phyloP scores from a whole-genome alignment of 257 asterid species.

The Gentiana dahurica region DNA sequence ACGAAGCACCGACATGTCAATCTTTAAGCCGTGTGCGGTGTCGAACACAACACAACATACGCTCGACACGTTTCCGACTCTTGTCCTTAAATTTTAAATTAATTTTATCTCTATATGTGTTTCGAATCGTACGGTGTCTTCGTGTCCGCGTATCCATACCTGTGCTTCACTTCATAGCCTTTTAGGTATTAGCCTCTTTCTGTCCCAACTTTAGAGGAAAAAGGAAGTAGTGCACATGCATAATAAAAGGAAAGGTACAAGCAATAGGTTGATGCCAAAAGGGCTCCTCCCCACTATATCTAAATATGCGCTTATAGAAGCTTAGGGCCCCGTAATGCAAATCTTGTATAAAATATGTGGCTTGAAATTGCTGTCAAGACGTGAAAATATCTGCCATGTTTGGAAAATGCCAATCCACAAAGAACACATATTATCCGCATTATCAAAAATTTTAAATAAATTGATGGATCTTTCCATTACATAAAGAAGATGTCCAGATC shows the following conservation, averaged over 20 bases:
- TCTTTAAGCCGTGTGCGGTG: no score
- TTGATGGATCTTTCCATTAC: constrained; percentile 5
- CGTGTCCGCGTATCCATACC: no score
- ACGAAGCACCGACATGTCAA: no score
- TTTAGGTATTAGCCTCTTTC: no score
- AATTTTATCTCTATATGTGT: no score
- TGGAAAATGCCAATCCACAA: constrained; percentile 13
- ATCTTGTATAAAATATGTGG: constrained; percentile 32
- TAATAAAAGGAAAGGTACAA: constrained; percentile 15
- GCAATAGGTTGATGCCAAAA: constrained; percentile 29
- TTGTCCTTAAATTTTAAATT: no score
- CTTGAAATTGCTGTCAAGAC: constrained; percentile 18
- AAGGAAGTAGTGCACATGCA: constrained; percentile 12
- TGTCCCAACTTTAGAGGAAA: neutral
- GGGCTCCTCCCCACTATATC: constrained; percentile 17
- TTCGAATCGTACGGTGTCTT: no score
- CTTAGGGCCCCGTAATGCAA: constrained; percentile 26
- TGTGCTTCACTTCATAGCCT: no score
- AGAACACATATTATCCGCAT: constrained; percentile 18
- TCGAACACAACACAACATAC: no score
- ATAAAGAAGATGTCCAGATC: constrained; percentile 11
- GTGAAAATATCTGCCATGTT: constrained; percentile 22
- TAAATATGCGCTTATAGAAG: constrained; percentile 20
- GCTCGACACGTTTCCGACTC: no score
- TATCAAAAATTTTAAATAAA: constrained; percentile 1